Evolutionary conservation across 2,329 filamentous ascomycete species (phyloP), one percentile per base, ranked within the genome.

Genomic region (Chalaropsis thielavioides): DNA sequence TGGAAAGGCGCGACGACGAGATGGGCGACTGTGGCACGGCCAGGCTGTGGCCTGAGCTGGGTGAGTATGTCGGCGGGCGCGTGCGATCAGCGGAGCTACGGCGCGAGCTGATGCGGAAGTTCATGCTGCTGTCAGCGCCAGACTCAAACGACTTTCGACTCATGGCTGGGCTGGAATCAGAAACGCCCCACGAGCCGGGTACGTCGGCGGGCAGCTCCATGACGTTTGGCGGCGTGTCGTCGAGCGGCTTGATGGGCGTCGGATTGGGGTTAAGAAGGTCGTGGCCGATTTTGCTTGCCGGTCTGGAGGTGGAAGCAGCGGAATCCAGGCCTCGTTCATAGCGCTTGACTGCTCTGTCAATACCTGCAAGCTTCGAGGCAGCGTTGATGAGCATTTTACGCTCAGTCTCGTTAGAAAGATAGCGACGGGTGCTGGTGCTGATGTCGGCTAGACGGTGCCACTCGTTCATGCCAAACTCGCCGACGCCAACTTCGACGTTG

Each of bases 401-500:
- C 66, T 95, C 87, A 0, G 85, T 84, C 11, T 82, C 79, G 68
- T 86, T 86, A 7, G 80, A 78, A 63, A 99, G 82, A 72, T 97
- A 99, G 68, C 87, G 84, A 69, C 89, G 83, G 0, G 94, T 99
- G 72, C 87, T 87, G 15, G 90, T 96, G 77, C 90, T 96, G 76
- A 99, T 97, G 63, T 96, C 92, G 31, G 89, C 87, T n/a, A 97
- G 78, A 2, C 92, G 84, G 71, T 90, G 84, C 94, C 94, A 99
- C 73, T 97, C 94, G 72, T 97, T 99, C 91, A 99, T 97, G 62
- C 89, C 92, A 73, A 96, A 97, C 72, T 97, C 94, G 63, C 92
- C 92, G 2, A 97, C 92, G 0, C 92, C 94, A 17, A 96, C 86
- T 72, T 97, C 92, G 49, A 97, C 94, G 69, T 99, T 99, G n/a